Percentiles rank a stretch among this genome's conserved stretches.
Evolutionary conservation across 2,329 filamentous ascomycete genomes (phyloP).

Genomic region (Curvularia hawaiiensis): DNA sequence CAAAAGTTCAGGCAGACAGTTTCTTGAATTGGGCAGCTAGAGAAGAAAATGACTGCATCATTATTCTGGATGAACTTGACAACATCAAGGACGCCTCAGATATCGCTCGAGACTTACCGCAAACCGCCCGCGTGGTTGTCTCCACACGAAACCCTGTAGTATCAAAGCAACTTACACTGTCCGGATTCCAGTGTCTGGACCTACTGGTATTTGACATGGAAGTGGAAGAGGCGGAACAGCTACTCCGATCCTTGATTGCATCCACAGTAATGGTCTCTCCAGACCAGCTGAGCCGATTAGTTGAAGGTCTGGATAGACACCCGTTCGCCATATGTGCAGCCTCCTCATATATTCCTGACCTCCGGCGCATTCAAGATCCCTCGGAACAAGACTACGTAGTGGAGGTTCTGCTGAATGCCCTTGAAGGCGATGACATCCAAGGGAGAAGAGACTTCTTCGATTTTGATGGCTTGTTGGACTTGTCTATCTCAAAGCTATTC

Average conservation of each 20-base stretch:
- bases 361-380: neutral
- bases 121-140: neutral
- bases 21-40: neutral
- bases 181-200: neutral
- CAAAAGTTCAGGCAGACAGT: neutral
- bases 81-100: neutral
- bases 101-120: neutral
- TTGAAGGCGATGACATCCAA: neutral
- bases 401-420: neutral
- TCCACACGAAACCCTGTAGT: neutral
- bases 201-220: neutral
- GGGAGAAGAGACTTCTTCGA: neutral
- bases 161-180: neutral
- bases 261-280: neutral
- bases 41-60: neutral
- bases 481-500: neutral
- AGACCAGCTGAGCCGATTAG: neutral
- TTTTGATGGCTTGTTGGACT: neutral
- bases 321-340: neutral
- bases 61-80: neutral
- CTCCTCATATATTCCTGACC: neutral
- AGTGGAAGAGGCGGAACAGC: neutral
- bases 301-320: neutral
- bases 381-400: neutral
- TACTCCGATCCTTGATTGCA: neutral